These are phyloP conservation scores for Amylocarpus encephaloides DNA, from an alignment of 2,329 filamentous ascomycete genomes.

Conservation along the genomic window DNA sequence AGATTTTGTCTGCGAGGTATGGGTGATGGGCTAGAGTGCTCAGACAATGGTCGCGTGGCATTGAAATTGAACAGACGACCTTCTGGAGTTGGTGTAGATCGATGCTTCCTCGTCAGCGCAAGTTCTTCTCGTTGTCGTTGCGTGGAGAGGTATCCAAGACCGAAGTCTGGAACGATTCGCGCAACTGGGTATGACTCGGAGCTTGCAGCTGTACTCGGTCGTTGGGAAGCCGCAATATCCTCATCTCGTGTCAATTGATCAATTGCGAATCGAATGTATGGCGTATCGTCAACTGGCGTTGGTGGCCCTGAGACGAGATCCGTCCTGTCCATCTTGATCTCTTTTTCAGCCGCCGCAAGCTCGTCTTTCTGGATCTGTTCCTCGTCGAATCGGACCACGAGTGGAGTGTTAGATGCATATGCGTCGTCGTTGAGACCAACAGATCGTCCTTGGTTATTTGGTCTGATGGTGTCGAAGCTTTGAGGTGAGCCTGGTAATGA, in stretches of 20 bases:
- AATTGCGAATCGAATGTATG: conserved; percentile 84
- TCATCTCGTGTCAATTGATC: conserved; percentile 76
- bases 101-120: conserved; percentile 31
- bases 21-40: conserved; percentile 8
- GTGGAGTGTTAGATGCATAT: conserved; percentile 18
- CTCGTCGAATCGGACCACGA: conserved; percentile 27
- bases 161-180: conserved; percentile 41
- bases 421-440: conserved; percentile 21
- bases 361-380: conserved; percentile 23
- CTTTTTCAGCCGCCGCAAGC: conserved; percentile 18
- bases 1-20: conserved; percentile 6
- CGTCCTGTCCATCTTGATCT: conserved; percentile 16
- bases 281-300: conserved; percentile 78
- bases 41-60: conserved; percentile 26
- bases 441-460: conserved; percentile 11
- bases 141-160: conserved; percentile 30
- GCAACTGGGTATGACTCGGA: conserved; percentile 43
- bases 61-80: conserved; percentile 28
- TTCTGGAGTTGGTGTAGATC: conserved; percentile 30
- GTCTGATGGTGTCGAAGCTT: conserved; percentile 14
- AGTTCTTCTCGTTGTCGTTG: conserved; percentile 26
- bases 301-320: conserved; percentile 34
- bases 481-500: conserved; percentile 5
- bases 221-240: conserved; percentile 50
- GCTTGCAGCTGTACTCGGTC: conserved; percentile 39